phyloP scores from a whole-genome alignment of 805 yeast species.

The Metschnikowia arizonensis region DNA sequence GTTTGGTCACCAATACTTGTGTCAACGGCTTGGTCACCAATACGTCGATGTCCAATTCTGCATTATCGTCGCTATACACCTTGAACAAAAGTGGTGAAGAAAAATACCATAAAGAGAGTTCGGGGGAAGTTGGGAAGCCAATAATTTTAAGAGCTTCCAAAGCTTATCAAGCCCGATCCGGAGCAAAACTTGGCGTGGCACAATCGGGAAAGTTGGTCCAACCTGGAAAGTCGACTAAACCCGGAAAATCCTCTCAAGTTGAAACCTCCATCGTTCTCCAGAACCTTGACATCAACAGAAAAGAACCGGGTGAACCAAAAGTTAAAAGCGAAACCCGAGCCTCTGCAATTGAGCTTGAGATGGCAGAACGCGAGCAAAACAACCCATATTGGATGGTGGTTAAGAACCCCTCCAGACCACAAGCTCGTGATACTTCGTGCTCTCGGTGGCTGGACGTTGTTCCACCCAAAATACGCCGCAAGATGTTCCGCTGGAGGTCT shows the following conservation, averaged over 20 bases:
- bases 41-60: slow-evolving; percentile 28
- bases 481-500: slow-evolving; percentile 86
- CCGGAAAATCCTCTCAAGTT: neutral
- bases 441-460: slow-evolving; percentile 88
- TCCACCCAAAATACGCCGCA: slow-evolving; percentile 63
- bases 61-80: slow-evolving; percentile 36
- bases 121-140: too few relatives aligned
- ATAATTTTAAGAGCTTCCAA: neutral
- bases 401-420: slow-evolving; percentile 69
- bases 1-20: slow-evolving; percentile 24
- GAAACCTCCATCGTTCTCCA: neutral
- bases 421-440: slow-evolving; percentile 3
- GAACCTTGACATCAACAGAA: neutral
- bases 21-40: slow-evolving; percentile 38
- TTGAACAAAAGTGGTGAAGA: slow-evolving; percentile 25
- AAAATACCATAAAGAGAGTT: neutral
- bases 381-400: slow-evolving; percentile 34
- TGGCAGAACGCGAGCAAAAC: slow-evolving; percentile 12
- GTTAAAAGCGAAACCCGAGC: slow-evolving; percentile 7
- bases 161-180: neutral
- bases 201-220: neutral
- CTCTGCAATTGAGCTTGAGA: slow-evolving; percentile 12
- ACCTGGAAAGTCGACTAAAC: neutral
- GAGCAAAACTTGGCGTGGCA: too few relatives aligned
- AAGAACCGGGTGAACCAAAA: neutral